Base-by-base conservation (phyloP, 306 rosid genomes). In the Medicago ruthenica region DNA sequence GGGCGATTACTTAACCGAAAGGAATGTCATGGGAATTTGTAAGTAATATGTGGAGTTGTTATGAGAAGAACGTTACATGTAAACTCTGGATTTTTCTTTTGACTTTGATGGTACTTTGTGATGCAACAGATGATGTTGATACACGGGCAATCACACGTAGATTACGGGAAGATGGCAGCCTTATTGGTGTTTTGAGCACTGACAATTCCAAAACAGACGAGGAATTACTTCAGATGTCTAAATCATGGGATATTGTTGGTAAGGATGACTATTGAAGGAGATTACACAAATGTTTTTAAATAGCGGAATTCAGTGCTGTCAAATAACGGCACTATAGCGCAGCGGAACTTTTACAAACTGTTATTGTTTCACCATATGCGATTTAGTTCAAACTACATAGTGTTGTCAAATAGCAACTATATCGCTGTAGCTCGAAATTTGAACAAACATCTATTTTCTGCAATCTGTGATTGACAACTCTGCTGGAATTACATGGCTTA, bases 11-110 rank as follows among this genome's bases (percentile, higher is more conserved):
- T 84, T 95, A 75, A 85, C 79, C 18, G 83, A 87, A 80, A 90
- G 97, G 85, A 95, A 95, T 72, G 80, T 95, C 79, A 95, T 95
- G 97, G 99, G 97, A 85, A 92, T 95, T 70, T 95, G 99, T 95
- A 81, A 92, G 98, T 86, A 76, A n/a, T 53, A 55, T 40, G 24
- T 17, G 8, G 60, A 74, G 69, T 69, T 71, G 45, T 68, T 76
- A 47, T 60, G 16, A 50, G 64, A 76, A 62, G 36, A 60, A 36
- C 18, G 0, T 21, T 79, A 11, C 18, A 16, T 78, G 50, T 78
- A 40, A 7, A 18, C 5, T 74, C 62, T 12, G 44, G 61, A 15
- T 71, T 45, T 70, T 62, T 59, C 4, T 69, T 17, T 39, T 75
- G 60, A 75, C 22, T 53, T 76, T 71, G 71, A 42, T 67, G 73